A percentile compares a stretch with the other conserved stretches of the same genome.
phyloP scores from a whole-genome alignment of 768 basidiomycete genomes.

The Tulasnella sp. region DNA sequence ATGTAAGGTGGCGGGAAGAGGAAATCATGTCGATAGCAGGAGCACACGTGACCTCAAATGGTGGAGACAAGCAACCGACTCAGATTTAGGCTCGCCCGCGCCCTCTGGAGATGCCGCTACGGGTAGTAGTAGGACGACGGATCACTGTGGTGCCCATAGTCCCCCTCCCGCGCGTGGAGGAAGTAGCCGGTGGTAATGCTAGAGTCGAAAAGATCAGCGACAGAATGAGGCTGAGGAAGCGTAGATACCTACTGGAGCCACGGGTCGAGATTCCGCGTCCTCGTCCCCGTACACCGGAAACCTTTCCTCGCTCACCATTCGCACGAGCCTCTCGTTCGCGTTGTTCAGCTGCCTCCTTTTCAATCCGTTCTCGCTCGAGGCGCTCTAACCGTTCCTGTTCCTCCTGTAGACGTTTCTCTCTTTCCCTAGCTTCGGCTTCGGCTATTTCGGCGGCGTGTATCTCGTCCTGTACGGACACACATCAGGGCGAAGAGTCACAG shows the following conservation, averaged over 20 bases:
- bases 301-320: slow-evolving; percentile 6
- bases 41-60: too few relatives aligned
- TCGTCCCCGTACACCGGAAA: background rate
- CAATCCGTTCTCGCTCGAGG: slow-evolving; percentile 15
- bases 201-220: background rate
- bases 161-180: background rate
- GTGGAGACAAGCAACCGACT: too few relatives aligned
- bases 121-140: background rate
- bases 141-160: background rate
- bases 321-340: slow-evolving; percentile 10
- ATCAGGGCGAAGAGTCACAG: background rate
- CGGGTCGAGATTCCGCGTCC: background rate
- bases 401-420: slow-evolving; percentile 10
- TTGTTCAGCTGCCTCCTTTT: slow-evolving; percentile 14
- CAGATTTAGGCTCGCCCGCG: too few relatives aligned
- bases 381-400: slow-evolving; percentile 14
- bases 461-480: slow-evolving; percentile 6
- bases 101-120: too few relatives aligned
- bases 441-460: slow-evolving; percentile 3
- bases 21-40: too few relatives aligned
- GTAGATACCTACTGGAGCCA: background rate
- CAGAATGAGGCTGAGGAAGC: background rate
- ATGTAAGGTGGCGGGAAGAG: background rate
- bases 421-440: slow-evolving; percentile 5
- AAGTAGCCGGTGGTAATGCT: background rate